Percentiles rank a stretch among this genome's conserved stretches.
These are phyloP conservation scores for Arthrobotrys musiformis DNA, from an alignment of 2,329 filamentous ascomycete genomes.

Conservation along the genomic window DNA sequence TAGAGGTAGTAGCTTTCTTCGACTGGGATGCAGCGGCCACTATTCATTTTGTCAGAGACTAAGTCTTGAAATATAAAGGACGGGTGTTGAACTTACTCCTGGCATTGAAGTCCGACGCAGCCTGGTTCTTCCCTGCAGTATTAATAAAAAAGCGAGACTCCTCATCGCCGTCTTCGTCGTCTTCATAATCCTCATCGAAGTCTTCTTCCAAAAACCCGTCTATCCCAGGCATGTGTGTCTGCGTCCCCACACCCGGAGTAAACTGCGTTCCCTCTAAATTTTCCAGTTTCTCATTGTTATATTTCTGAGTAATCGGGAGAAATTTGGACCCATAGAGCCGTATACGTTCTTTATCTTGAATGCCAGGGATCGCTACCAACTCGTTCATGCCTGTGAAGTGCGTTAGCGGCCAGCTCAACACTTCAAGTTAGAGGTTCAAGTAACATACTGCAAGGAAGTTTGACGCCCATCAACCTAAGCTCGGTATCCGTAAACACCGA, in stretches of 20 bases:
- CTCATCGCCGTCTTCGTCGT: constrained; percentile 27
- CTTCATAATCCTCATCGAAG: constrained; percentile 35
- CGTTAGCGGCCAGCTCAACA: neutral
- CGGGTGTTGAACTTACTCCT: constrained; percentile 26
- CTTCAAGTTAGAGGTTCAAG: neutral
- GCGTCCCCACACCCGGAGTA: neutral
- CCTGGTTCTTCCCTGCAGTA: constrained; percentile 18
- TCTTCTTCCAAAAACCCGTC: constrained; percentile 45
- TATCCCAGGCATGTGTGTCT: constrained; percentile 5
- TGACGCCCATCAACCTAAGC: constrained; percentile 77
- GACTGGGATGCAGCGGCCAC: constrained; percentile 43
- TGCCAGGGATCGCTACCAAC: constrained; percentile 73
- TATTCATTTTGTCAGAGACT: constrained; percentile 9
- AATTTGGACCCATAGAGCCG: constrained; percentile 44
- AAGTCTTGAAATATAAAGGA: neutral
- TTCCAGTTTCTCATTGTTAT: constrained; percentile 46
- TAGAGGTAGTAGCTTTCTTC: constrained; percentile 13
- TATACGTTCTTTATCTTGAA: constrained; percentile 64
- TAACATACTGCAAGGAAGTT: constrained; percentile 69
- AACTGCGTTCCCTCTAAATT: constrained; percentile 51
- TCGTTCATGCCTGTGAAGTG: constrained; percentile 64
- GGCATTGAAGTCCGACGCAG: constrained; percentile 31
- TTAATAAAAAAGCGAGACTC: constrained; percentile 44
- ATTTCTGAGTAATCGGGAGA: constrained; percentile 36
- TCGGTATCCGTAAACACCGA: constrained; percentile 76